Base-by-base conservation (phyloP, 768 basidiomycete genomes). In the Coprinopsis marcescibilis region DNA sequence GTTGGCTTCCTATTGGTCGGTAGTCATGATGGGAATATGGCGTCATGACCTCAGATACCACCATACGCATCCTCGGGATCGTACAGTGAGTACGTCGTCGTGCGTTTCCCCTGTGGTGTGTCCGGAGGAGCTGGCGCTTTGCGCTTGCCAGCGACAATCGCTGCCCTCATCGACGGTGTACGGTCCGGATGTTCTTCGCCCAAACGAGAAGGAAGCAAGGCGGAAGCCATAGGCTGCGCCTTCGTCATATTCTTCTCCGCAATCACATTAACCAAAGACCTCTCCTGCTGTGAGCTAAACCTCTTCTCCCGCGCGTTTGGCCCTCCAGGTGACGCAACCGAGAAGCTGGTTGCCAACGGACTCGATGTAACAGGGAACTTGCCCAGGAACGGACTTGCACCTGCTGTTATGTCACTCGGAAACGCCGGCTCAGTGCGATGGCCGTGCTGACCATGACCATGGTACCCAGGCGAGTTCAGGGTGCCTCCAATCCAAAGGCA, bases 31-130 rank as follows among this genome's bases (percentile, higher is more conserved):
- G n/a, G n/a, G n/a, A n/a, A n/a, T n/a, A n/a, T n/a, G n/a, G n/a
- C 40, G 12, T 15, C 40, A 15, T 24, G 24, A 29, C 19, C 15
- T 72, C 65, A 85, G 59, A 86, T 76, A 24, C 83, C 85, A 20
- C 74, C 81, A 53, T 87, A 87, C 37, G 79, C 82, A 52, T 87
- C 84, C 23, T 78, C 78, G 26, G 75, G 73, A 52, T 80, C 73
- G 53, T 85, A 86, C 45, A 78, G 5, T 10, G 38, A 23, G 8
- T 40, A 24, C 8, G 17, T 64, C 11, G 79, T 80, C 17, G 66
- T 61, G 11, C 77, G 76, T 41, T 77, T 66, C 58, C 66, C 66
- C 37, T 63, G 57, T 42, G 38, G 50, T 27, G 46, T 44, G 21
- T 44, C 46, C 30, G 44, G 43, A 19, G 50, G 42, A 32, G 25